A percentile compares a stretch with the other conserved stretches of the same genome.
Conservation (phyloP, 441 rosid species). For the Metrosideros polymorpha region DNA sequence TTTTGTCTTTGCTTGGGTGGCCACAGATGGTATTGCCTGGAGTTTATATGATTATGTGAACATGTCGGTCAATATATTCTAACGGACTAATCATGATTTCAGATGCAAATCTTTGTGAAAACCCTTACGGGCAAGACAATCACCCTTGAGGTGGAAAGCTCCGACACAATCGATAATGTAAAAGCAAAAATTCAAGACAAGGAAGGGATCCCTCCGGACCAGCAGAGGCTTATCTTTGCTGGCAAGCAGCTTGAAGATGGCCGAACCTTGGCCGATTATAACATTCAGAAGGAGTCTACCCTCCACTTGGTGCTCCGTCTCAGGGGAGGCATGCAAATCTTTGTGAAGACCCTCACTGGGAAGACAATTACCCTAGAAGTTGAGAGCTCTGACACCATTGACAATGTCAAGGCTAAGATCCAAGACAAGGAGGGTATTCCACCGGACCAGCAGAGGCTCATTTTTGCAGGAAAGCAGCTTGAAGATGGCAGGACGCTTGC, state of each 20-base stretch:
- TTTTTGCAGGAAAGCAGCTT: background rate
- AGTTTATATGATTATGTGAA: background rate
- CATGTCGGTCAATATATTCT: background rate
- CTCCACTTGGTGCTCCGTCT: background rate
- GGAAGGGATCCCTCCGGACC: background rate
- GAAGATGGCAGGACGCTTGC: background rate
- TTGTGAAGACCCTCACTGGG: background rate
- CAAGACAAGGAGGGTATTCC: background rate
- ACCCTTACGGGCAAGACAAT: background rate
- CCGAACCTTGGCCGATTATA: background rate
- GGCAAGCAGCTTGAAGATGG: background rate
- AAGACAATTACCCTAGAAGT: background rate
- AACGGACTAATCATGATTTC: background rate
- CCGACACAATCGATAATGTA: background rate
- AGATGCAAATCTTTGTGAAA: background rate
- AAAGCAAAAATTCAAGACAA: background rate
- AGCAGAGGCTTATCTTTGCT: background rate
- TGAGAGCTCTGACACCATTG: background rate
- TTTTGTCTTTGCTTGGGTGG: background rate
- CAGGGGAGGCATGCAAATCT: background rate
- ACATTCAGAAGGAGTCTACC: background rate
- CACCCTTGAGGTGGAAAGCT: background rate
- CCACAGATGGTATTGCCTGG: background rate
- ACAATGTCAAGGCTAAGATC: background rate
- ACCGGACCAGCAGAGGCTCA: background rate